Percentiles rank a stretch among this genome's conserved stretches.
These are phyloP conservation scores for Periglandula ipomoeae DNA, from an alignment of 2,329 filamentous ascomycete genomes.

Conservation along the genomic window DNA sequence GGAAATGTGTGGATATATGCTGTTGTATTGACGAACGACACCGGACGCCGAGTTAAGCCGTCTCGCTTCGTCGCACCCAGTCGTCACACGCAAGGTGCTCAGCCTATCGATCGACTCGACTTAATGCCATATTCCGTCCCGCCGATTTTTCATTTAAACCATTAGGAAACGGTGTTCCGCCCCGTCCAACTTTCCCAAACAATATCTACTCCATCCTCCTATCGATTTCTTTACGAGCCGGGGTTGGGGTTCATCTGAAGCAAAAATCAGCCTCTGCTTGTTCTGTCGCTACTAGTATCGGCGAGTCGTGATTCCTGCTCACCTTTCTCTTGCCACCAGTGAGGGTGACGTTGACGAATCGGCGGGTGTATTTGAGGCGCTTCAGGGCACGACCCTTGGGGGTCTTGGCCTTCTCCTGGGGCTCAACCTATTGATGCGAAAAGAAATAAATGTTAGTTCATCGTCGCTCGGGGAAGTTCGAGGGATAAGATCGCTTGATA, in stretches of 20 bases:
- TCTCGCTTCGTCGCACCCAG: conserved; percentile 28
- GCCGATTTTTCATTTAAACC: conserved; percentile 14
- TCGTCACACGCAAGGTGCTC: conserved; percentile 19
- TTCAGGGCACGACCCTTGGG: conserved; percentile 98
- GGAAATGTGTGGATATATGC: conserved; percentile 19
- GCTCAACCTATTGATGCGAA: conserved; percentile 55
- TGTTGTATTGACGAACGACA: conserved; percentile 33
- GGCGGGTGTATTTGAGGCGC: conserved; percentile 90
- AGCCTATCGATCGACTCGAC: conserved; percentile 25
- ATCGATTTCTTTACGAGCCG: conserved; percentile 45
- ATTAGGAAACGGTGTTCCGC: conserved; percentile 1
- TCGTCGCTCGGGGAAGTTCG: conserved; percentile 13
- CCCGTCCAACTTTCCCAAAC: conserved; percentile 15
- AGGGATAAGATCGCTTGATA: background rate
- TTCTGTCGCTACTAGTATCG: background rate
- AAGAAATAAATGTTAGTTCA: conserved; percentile 18
- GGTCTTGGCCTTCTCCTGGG: conserved; percentile 91
- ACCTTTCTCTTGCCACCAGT: conserved; percentile 99
- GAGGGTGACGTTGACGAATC: conserved; percentile 96
- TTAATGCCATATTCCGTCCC: conserved; percentile 25
- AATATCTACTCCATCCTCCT: conserved; percentile 16
- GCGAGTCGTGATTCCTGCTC: conserved; percentile 20
- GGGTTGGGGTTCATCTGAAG: conserved; percentile 80
- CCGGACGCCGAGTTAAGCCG: conserved; percentile 29
- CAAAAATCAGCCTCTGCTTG: conserved; percentile 15